A percentile compares a stretch with the other conserved stretches of the same genome.
These are phyloP conservation scores for Metschnikowia lochheadii DNA, from an alignment of 805 yeast species.

Conservation along the genomic window DNA sequence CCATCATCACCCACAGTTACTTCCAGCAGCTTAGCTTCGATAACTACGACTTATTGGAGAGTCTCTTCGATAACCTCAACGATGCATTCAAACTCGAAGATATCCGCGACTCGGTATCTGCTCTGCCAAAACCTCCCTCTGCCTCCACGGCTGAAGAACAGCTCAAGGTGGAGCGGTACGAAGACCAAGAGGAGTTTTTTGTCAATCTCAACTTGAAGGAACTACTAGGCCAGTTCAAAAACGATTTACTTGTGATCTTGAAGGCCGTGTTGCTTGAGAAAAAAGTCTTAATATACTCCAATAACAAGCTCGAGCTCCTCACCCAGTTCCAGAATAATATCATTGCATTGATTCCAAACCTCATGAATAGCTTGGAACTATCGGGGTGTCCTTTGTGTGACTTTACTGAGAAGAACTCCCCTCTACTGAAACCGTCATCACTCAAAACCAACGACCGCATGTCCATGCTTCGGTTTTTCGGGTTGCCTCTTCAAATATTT, in stretches of 20 bases:
- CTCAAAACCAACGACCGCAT: conserved; percentile 73
- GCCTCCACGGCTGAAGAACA: conserved; percentile 8
- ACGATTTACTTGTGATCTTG: conserved; percentile 59
- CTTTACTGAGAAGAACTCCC: conserved; percentile 44
- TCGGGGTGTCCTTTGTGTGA: conserved; percentile 74
- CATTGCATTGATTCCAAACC: conserved; percentile 77
- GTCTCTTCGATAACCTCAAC: conserved; percentile 64
- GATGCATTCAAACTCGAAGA: conserved; percentile 23
- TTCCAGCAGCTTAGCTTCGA: conserved; percentile 76
- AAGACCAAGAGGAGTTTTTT: conserved; percentile 37
- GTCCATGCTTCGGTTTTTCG: conserved; percentile 75
- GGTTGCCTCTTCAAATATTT: conserved; percentile 83
- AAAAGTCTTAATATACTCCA: conserved; percentile 69
- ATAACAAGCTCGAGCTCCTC: conserved; percentile 68
- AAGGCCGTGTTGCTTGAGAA: conserved; percentile 77
- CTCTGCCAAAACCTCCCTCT: conserved; percentile 7
- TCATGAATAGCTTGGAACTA: conserved; percentile 66
- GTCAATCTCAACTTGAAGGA: conserved; percentile 72
- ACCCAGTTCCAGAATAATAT: conserved; percentile 82
- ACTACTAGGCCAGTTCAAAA: conserved; percentile 54
- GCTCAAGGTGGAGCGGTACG: conserved; percentile 19
- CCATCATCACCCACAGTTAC: conserved; percentile 82
- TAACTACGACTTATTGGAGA: conserved; percentile 63
- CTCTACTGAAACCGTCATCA: conserved; percentile 56
- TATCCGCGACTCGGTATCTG: conserved; percentile 13